Evolutionary conservation across 179 eudicot genomes (phyloP).

Genomic region (Carnegiea gigantea): DNA sequence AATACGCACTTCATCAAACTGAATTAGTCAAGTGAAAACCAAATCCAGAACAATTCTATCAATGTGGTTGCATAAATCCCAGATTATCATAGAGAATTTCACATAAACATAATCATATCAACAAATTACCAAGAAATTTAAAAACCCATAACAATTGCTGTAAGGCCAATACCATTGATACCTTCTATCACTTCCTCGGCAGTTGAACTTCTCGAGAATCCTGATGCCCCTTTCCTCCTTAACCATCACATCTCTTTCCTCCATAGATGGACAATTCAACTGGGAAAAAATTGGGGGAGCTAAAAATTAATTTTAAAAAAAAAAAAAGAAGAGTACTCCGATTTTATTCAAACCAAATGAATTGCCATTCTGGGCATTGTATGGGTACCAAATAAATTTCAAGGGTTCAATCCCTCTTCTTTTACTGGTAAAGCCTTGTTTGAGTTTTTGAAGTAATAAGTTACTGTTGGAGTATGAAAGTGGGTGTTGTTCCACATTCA

Average conservation of each 20-base stretch:
- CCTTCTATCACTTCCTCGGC: constrained; percentile 50
- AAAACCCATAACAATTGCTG: constrained; percentile 48
- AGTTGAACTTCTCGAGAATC: constrained; percentile 34
- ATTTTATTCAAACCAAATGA: too few species aligned
- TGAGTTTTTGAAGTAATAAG: too few species aligned
- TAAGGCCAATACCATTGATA: constrained; percentile 37
- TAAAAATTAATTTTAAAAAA: too few species aligned
- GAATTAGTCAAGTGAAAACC: background rate
- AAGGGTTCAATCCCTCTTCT: too few species aligned
- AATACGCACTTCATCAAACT: too few species aligned
- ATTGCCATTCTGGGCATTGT: too few species aligned
- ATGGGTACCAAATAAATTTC: too few species aligned
- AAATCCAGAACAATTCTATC: background rate
- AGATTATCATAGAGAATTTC: background rate
- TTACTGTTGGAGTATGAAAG: too few species aligned
- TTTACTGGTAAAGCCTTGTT: too few species aligned
- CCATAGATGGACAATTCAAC: background rate
- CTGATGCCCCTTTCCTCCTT: constrained; percentile 39
- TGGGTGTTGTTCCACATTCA: too few species aligned
- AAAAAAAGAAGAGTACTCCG: background rate
- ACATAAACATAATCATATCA: too few species aligned
- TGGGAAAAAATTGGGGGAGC: background rate
- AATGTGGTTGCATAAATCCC: background rate
- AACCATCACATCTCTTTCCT: constrained; percentile 36
- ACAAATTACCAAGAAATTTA: background rate